Evolutionary conservation across 306 rosid genomes (phyloP).

Genomic region (Vigna hirtella): DNA sequence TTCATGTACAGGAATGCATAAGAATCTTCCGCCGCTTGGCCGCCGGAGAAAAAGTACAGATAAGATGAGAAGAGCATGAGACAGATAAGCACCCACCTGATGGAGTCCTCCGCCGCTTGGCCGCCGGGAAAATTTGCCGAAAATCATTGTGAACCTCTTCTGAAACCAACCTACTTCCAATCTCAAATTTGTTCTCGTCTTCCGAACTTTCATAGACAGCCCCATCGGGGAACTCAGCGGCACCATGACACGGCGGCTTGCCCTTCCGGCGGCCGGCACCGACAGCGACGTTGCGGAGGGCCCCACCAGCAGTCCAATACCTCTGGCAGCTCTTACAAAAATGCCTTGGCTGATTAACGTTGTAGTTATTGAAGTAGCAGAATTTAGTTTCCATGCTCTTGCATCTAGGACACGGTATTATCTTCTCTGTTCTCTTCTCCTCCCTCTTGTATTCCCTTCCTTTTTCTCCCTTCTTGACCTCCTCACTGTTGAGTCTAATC

Average conservation of each 20-base stretch:
- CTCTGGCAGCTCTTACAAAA: slow-evolving; percentile 92
- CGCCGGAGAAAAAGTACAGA: too few relatives aligned
- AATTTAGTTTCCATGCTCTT: slow-evolving; percentile 96
- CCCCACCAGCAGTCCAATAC: slow-evolving; percentile 97
- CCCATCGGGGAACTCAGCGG: slow-evolving; percentile 32
- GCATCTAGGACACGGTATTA: slow-evolving; percentile 87
- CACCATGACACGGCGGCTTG: slow-evolving; percentile 58
- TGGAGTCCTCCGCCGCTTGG: slow-evolving; percentile 60
- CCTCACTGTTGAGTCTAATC: slow-evolving; percentile 55
- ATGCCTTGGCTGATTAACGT: slow-evolving; percentile 93
- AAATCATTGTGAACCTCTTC: slow-evolving; percentile 52
- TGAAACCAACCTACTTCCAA: slow-evolving; percentile 50
- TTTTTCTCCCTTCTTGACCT: slow-evolving; percentile 42
- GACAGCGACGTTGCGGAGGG: slow-evolving; percentile 81
- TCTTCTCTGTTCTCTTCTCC: slow-evolving; percentile 76
- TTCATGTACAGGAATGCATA: too few relatives aligned
- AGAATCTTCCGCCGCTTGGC: too few relatives aligned
- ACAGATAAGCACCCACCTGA: slow-evolving; percentile 59
- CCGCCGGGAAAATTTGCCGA: slow-evolving; percentile 59
- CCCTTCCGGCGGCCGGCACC: slow-evolving; percentile 85
- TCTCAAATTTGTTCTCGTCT: slow-evolving; percentile 49
- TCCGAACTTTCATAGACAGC: not conserved
- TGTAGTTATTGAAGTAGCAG: slow-evolving; percentile 93
- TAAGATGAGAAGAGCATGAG: slow-evolving; percentile 33
- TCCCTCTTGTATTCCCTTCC: slow-evolving; percentile 43